A percentile compares a stretch with the other conserved stretches of the same genome.
Evolutionary conservation across 805 yeast genomes (phyloP).

Genomic region (Myxozyma nipponensis): DNA sequence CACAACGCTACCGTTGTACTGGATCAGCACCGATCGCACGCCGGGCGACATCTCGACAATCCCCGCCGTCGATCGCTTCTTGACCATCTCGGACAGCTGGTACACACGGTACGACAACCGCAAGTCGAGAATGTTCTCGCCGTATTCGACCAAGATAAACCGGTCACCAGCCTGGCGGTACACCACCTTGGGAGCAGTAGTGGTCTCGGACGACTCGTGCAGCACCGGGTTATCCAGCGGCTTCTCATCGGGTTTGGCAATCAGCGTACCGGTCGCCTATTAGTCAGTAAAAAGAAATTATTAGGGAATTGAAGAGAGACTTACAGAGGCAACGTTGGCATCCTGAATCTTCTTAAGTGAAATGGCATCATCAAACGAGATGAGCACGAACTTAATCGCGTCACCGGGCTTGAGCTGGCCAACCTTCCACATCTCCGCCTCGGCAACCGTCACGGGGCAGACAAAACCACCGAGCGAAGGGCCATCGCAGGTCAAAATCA

Average conservation of each 20-base stretch:
- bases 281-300: not conserved
- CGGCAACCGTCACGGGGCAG: conserved; percentile 92
- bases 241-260: conserved; percentile 16
- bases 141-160: conserved; percentile 86
- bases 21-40: conserved; percentile 89
- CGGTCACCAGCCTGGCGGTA: conserved; percentile 98
- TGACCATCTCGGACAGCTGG: conserved; percentile 70
- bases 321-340: conserved; percentile 24
- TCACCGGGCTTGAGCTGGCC: conserved; percentile 98
- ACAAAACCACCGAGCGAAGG: conserved; percentile 98
- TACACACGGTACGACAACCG: conserved; percentile 81
- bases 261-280: conserved; percentile 20
- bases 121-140: conserved; percentile 81
- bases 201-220: conserved; percentile 45
- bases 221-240: conserved; percentile 65
- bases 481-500: conserved; percentile 93
- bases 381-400: conserved; percentile 70
- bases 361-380: conserved; percentile 65
- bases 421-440: conserved; percentile 97
- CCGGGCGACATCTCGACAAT: conserved; percentile 96
- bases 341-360: conserved; percentile 61
- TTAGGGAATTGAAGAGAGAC: not conserved
- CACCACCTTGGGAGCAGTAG: conserved; percentile 62
- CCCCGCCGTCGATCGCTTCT: conserved; percentile 61
- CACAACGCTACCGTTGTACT: conserved; percentile 63